Evolutionary conservation across 2,329 filamentous ascomycete genomes (phyloP).

Genomic region (Aspergillus carbonarius): DNA sequence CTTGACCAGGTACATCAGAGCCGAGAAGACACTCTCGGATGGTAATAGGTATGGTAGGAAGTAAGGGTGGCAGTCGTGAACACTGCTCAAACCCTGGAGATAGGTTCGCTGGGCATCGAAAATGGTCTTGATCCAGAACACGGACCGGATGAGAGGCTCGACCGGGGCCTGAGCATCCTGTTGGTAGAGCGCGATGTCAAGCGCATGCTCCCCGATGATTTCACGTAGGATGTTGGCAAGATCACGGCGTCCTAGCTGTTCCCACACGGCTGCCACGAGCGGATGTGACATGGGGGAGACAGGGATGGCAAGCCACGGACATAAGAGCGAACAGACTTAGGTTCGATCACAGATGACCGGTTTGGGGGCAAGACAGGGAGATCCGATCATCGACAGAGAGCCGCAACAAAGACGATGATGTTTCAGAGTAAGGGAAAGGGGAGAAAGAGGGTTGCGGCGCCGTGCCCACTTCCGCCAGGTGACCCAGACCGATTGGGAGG

Average conservation of each 20-base stretch:
- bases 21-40: constrained; percentile 32
- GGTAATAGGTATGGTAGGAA: constrained; percentile 32
- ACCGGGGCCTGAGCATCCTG: constrained; percentile 23
- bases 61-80: constrained; percentile 31
- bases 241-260: constrained; percentile 35
- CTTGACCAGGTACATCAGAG: constrained; percentile 36
- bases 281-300: constrained; percentile 29
- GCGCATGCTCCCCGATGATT: constrained; percentile 36
- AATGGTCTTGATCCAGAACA: constrained; percentile 39
- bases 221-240: constrained; percentile 35
- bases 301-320: constrained; percentile 9
- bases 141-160: constrained; percentile 27
- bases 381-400: constrained; percentile 1
- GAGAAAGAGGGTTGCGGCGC: neutral
- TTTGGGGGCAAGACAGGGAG: neutral
- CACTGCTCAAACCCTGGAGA: constrained; percentile 28
- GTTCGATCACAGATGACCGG: neutral
- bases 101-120: constrained; percentile 38
- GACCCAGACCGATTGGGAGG: constrained; percentile 5
- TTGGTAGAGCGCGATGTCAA: constrained; percentile 27
- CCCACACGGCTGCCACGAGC: constrained; percentile 37
- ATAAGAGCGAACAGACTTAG: constrained; percentile 13
- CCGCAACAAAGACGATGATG: neutral
- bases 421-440: neutral
- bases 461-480: constrained; percentile 1